A percentile compares a stretch with the other conserved stretches of the same genome.
Conservation (phyloP, 176 grass and related monocot genomes). For the Secale cereale region DNA sequence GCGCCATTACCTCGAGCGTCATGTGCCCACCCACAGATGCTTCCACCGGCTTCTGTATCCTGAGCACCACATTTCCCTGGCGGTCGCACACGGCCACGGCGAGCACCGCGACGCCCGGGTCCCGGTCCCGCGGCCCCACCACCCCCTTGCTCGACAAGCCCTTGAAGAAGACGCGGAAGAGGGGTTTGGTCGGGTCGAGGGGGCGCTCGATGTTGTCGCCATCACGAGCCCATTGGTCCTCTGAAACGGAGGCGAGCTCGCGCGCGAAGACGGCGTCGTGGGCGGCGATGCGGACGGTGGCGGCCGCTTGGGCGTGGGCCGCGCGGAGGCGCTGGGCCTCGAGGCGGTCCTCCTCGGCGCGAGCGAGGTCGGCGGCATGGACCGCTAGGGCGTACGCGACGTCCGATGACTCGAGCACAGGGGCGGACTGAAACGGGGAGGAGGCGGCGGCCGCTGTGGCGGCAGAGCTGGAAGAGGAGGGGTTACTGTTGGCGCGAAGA, state of each 20-base stretch:
- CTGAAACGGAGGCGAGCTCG: slow-evolving; percentile 31
- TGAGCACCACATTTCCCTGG: slow-evolving; percentile 41
- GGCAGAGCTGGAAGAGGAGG: not conserved
- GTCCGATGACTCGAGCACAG: not conserved
- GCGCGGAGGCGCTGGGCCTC: slow-evolving; percentile 35
- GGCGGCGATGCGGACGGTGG: slow-evolving; percentile 37
- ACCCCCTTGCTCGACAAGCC: slow-evolving; percentile 40
- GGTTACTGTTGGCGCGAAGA: not conserved
- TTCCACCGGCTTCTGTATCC: slow-evolving; percentile 61
- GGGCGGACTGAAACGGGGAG: not conserved
- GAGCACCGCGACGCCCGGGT: slow-evolving; percentile 48
- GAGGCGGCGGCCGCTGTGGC: not conserved
- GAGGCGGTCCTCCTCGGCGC: slow-evolving; percentile 40
- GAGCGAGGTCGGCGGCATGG: slow-evolving; percentile 43
- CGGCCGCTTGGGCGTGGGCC: slow-evolving; percentile 18
- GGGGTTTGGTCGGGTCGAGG: not conserved
- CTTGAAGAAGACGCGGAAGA: slow-evolving; percentile 68
- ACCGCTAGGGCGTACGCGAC: not conserved
- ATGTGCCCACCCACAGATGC: slow-evolving; percentile 13
- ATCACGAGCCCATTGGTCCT: slow-evolving; percentile 24
- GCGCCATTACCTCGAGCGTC: slow-evolving; percentile 53
- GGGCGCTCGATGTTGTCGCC: slow-evolving; percentile 20
- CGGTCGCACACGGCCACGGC: slow-evolving; percentile 48
- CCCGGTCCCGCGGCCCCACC: slow-evolving; percentile 32
- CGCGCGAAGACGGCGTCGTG: slow-evolving; percentile 36